A percentile compares a stretch with the other conserved stretches of the same genome.
These are phyloP conservation scores for Carnegiea gigantea DNA, from an alignment of 179 eudicot species.

Conservation along the genomic window DNA sequence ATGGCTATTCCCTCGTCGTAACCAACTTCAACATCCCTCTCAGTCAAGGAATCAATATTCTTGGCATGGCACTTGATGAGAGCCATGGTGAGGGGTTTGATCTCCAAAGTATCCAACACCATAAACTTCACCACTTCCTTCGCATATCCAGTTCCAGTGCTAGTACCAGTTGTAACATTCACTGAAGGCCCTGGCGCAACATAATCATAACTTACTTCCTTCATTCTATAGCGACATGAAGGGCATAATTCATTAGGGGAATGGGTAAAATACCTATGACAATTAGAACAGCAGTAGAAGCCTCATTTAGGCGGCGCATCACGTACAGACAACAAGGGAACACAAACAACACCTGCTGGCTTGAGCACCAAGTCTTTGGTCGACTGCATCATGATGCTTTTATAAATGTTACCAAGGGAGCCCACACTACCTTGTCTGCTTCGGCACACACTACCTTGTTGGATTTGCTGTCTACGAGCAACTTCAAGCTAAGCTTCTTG, in stretches of 20 bases:
- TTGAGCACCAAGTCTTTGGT: background rate
- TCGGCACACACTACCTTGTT: conserved; percentile 24
- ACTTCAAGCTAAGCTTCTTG: conserved; percentile 18
- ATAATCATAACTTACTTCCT: background rate
- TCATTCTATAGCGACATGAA: background rate
- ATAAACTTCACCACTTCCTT: conserved; percentile 21
- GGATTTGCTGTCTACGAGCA: conserved; percentile 14
- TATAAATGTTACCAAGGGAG: conserved; percentile 19
- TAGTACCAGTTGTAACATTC: too few relatives aligned
- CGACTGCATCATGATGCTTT: conserved; percentile 14
- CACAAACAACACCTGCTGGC: background rate
- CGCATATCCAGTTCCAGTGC: conserved; percentile 16
- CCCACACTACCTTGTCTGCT: conserved; percentile 8
- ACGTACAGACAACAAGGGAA: conserved; percentile 10
- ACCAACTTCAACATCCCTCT: conserved; percentile 30
- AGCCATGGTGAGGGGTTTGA: conserved; percentile 27
- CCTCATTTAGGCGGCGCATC: background rate
- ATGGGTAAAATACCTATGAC: background rate
- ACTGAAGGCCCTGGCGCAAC: background rate
- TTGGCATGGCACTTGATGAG: conserved; percentile 22
- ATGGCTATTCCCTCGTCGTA: conserved; percentile 20
- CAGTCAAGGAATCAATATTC: conserved; percentile 17
- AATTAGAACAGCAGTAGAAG: background rate
- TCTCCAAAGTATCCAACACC: conserved; percentile 36
- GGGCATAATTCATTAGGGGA: background rate